Percentiles rank a stretch among this genome's conserved stretches.
Conservation (phyloP, 495 filamentous ascomycete genomes). For the Thermothielavioides terrestris region DNA sequence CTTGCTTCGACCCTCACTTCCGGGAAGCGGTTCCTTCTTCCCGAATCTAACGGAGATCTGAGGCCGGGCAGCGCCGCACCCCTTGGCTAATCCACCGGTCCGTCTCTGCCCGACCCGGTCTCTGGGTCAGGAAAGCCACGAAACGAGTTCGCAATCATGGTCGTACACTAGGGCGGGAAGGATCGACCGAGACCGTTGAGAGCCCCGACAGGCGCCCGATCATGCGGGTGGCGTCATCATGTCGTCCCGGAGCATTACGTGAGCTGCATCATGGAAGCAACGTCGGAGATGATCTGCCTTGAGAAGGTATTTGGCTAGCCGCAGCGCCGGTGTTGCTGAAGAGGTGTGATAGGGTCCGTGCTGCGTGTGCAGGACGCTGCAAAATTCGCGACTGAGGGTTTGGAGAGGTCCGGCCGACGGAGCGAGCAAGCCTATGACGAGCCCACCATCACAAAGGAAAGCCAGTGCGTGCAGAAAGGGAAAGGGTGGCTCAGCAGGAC, state of each 20-base stretch:
- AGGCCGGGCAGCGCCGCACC: not conserved
- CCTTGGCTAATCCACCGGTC: not conserved
- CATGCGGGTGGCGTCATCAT: too few relatives aligned
- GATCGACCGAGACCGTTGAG: too few relatives aligned
- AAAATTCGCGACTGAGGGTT: not conserved
- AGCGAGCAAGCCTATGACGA: not conserved
- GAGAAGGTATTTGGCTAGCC: too few relatives aligned
- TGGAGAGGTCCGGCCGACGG: not conserved
- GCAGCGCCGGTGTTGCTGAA: too few relatives aligned
- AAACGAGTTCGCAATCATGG: too few relatives aligned
- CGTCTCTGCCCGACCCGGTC: too few relatives aligned
- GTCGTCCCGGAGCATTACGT: too few relatives aligned
- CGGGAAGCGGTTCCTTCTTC: not conserved
- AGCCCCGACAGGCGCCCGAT: too few relatives aligned
- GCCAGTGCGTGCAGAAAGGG: not conserved
- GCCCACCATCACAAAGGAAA: not conserved
- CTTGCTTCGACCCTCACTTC: not conserved
- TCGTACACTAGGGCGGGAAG: too few relatives aligned
- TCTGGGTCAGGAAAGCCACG: too few relatives aligned
- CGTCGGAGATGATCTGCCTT: too few relatives aligned
- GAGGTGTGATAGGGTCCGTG: constrained; percentile 2
- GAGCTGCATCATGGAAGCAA: too few relatives aligned
- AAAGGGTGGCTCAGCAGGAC: constrained; percentile 2
- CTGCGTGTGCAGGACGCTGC: not conserved
- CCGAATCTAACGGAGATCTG: not conserved